A percentile compares a stretch with the other conserved stretches of the same genome.
These are phyloP conservation scores for Podospora appendiculata DNA, from an alignment of 495 filamentous ascomycete genomes.

Conservation along the genomic window DNA sequence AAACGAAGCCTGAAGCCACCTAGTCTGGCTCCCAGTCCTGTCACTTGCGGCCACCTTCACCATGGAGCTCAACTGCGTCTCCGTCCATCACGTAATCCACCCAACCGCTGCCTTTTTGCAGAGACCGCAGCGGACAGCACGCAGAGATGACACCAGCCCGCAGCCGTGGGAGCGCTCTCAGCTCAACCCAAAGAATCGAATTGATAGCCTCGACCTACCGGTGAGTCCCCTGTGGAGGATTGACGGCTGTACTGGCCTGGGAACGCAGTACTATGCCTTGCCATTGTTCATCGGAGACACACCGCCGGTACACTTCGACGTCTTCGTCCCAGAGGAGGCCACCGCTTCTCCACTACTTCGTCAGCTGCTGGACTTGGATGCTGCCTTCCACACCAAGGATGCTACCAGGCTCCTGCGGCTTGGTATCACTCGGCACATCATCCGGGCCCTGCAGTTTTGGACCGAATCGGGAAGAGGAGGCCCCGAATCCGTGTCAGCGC, in stretches of 20 bases:
- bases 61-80: constrained; percentile 35
- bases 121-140: not conserved
- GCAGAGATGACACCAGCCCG: not conserved
- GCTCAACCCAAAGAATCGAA: constrained; percentile 43
- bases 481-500: not conserved
- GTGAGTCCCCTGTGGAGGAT: constrained; percentile 35
- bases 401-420: constrained; percentile 27
- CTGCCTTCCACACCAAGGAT: constrained; percentile 43
- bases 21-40: not conserved
- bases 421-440: constrained; percentile 33
- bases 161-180: constrained; percentile 28
- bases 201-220: constrained; percentile 38
- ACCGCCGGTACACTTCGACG: constrained; percentile 40
- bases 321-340: constrained; percentile 38
- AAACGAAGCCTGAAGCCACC: too few species aligned
- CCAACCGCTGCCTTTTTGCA: constrained; percentile 39
- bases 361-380: constrained; percentile 32
- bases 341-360: constrained; percentile 21
- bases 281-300: constrained; percentile 31
- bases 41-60: not conserved
- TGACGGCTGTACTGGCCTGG: constrained; percentile 41
- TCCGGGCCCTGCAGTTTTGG: constrained; percentile 38
- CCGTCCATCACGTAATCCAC: constrained; percentile 40
- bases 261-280: constrained; percentile 39
- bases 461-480: constrained; percentile 11